Evolutionary conservation across 495 filamentous ascomycete genomes (phyloP), one percentile per base, ranked within the genome.

Genomic region (Daldinia concentrica): DNA sequence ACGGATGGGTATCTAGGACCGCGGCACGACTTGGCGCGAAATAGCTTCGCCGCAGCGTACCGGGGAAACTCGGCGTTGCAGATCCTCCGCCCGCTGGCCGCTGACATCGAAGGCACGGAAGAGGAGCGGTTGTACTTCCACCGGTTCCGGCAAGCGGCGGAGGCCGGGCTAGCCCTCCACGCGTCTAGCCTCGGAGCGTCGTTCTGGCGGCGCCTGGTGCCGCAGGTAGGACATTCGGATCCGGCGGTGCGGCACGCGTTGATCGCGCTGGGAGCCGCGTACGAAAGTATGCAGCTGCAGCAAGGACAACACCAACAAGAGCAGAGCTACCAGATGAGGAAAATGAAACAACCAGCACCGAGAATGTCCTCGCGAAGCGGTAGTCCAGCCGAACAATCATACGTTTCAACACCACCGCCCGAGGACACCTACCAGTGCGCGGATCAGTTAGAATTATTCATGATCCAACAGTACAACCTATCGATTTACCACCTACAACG

Each of bases 401-500:
- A 55, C 12, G 14, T 51, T n/a, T 56, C 69, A 1, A 58, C 62
- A 3, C 58, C 63, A 0, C 51, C 62, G 11, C 58, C 58, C 12
- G 63, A 66, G 15, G 63, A 63, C 41, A 27, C 22, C 26, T 37
- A 52, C 19, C 57, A 58, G 6, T 39, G 51, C 45, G 11, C 37
- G 17, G 76, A 77, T n/a, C 62, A 74, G 15, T 72, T 80, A 9
- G 79, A 82, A 26, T 43, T 81, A 5, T 79, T 80, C 65, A 76
- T 68, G 63, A 80, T 82, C 62, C 77, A 81, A 57, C 79, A 81
- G 51, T 81, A 82, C 69, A 82, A 80, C 78, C 64, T 74, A 3
- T 79, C 80, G 12, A 69, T 80, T 51, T 73, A 75, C 54, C 71
- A 74, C 50, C 68, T 81, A n/a, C 72, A 77, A 26, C 58, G 66